Evolutionary conservation across 306 rosid genomes (phyloP).

Genomic region (Arachis stenosperma): DNA sequence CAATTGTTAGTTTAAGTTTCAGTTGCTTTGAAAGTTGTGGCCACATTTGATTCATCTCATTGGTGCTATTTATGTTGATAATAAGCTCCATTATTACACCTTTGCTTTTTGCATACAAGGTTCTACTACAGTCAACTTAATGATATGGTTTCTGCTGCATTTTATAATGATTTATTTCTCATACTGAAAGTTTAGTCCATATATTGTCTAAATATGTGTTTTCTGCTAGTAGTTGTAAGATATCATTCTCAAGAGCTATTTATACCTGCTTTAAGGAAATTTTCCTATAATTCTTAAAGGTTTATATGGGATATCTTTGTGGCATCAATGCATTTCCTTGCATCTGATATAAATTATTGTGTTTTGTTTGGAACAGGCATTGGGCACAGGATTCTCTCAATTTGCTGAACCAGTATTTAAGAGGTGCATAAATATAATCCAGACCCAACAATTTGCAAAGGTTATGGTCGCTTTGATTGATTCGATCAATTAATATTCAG

Average conservation of each 20-base stretch:
- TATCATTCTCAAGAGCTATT: no score
- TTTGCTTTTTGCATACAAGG: background rate
- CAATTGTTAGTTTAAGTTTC: slow-evolving; percentile 9
- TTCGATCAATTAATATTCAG: slow-evolving; percentile 16
- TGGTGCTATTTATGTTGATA: slow-evolving; percentile 20
- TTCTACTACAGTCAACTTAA: background rate
- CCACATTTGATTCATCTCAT: background rate
- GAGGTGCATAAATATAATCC: slow-evolving; percentile 96
- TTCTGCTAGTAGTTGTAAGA: no score
- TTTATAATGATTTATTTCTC: slow-evolving; percentile 4
- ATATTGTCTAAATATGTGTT: background rate
- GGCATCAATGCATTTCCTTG: slow-evolving; percentile 32
- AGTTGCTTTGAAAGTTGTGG: slow-evolving; percentile 2
- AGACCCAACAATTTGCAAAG: slow-evolving; percentile 91
- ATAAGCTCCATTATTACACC: background rate
- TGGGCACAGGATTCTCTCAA: slow-evolving; percentile 90
- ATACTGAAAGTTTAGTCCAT: background rate
- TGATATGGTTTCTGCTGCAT: slow-evolving; percentile 4
- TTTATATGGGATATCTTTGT: slow-evolving; percentile 30
- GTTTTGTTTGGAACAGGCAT: slow-evolving; percentile 65
- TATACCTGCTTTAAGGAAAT: no score
- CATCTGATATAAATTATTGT: slow-evolving; percentile 11
- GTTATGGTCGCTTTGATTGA: slow-evolving; percentile 48
- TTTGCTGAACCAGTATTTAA: slow-evolving; percentile 94
- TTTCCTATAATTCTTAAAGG: background rate